These are phyloP conservation scores for Yueomyces sp. DNA, from an alignment of 805 yeast species.

Conservation along the genomic window DNA sequence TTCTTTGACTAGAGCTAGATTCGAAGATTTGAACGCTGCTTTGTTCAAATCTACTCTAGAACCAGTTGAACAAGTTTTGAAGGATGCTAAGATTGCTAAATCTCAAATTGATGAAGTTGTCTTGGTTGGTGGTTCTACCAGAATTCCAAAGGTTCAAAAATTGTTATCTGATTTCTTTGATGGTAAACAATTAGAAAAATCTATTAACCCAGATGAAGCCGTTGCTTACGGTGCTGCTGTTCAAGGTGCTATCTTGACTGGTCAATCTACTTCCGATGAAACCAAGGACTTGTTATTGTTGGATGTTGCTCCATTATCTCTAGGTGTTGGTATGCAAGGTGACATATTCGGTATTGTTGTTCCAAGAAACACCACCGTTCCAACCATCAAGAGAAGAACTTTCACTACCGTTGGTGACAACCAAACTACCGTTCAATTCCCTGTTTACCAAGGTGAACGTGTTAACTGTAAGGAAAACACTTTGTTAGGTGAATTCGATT, in stretches of 20 bases:
- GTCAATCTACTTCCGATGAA: slow-evolving; percentile 77
- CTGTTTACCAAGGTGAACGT: slow-evolving; percentile 99
- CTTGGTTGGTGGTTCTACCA: slow-evolving; percentile 96
- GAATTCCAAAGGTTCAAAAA: slow-evolving; percentile 96
- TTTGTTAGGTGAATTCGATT: slow-evolving; percentile 94
- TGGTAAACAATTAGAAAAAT: slow-evolving; percentile 92
- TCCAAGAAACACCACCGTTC: slow-evolving; percentile 98
- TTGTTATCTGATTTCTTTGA: slow-evolving; percentile 88
- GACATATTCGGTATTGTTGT: slow-evolving; percentile 97
- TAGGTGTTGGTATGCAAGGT: slow-evolving; percentile 76
- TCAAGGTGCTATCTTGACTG: slow-evolving; percentile 80
- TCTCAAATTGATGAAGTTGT: slow-evolving; percentile 85
- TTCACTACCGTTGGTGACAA: slow-evolving; percentile 97
- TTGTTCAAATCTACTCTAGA: slow-evolving; percentile 86
- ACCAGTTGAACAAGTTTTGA: slow-evolving; percentile 89
- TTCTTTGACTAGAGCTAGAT: slow-evolving; percentile 91
- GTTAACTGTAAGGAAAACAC: slow-evolving; percentile 96
- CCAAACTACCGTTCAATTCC: slow-evolving; percentile 97
- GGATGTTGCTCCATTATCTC: slow-evolving; percentile 75
- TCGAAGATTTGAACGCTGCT: slow-evolving; percentile 88
- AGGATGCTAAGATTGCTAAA: slow-evolving; percentile 80
- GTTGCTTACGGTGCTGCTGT: slow-evolving; percentile 99
- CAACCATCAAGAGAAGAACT: slow-evolving; percentile 96
- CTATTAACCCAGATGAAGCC: slow-evolving; percentile 98
- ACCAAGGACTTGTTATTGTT: slow-evolving; percentile 89